These are phyloP conservation scores for Rhizoclosmatium globosum DNA, from an alignment of 192 early-diverging fungal species.

Conservation along the genomic window DNA sequence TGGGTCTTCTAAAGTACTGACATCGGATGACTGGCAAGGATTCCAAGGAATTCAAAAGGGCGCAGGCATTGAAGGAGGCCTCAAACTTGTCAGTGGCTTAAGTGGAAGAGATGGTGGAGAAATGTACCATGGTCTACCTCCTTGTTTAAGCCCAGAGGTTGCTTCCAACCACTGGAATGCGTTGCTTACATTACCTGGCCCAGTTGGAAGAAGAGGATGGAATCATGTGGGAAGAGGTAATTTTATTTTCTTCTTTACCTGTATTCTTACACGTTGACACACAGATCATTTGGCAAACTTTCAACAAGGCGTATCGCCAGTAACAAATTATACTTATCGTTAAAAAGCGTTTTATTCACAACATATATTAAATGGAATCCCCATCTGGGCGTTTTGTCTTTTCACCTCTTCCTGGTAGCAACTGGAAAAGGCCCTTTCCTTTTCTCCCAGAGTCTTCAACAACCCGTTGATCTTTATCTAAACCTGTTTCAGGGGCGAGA, in stretches of 20 bases:
- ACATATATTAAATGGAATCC: no score
- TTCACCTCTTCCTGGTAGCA: no score
- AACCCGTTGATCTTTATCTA: no score
- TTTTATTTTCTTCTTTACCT: conserved; percentile 1
- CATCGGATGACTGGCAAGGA: conserved; percentile 29
- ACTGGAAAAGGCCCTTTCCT: no score
- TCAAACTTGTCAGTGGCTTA: conserved; percentile 2
- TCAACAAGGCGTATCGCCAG: conserved; percentile 33
- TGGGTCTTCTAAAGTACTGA: conserved; percentile 14
- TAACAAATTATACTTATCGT: conserved; percentile 35
- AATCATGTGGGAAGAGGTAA: conserved; percentile 39
- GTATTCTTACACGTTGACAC: neutral
- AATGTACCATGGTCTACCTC: conserved; percentile 25
- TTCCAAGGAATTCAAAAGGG: conserved; percentile 14
- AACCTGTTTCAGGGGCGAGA: no score
- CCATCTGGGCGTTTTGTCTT: no score
- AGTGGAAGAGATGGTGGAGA: conserved; percentile 18
- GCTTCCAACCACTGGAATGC: conserved; percentile 33
- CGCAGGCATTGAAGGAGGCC: neutral
- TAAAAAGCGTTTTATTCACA: neutral
- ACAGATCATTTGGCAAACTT: conserved; percentile 39
- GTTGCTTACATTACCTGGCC: conserved; percentile 30
- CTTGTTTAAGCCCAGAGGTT: conserved; percentile 10
- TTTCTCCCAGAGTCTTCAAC: no score
- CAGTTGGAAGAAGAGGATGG: conserved; percentile 38